These are phyloP conservation scores for Zychaea mexicana DNA, from an alignment of 371 early-diverging fungal species.

Conservation along the genomic window DNA sequence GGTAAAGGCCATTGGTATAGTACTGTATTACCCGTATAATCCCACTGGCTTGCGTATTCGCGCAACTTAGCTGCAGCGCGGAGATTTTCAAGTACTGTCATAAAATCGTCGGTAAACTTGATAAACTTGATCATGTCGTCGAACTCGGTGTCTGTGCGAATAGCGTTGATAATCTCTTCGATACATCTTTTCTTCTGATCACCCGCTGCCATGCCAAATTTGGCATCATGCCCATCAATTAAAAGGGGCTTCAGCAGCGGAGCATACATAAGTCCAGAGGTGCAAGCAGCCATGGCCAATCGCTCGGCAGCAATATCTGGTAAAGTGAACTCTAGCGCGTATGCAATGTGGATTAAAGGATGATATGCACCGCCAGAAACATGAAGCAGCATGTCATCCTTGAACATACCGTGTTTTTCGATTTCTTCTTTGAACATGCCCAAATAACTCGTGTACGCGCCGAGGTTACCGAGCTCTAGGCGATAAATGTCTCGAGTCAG, in stretches of 20 bases:
- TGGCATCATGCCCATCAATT: not conserved
- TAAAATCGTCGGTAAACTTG: slow-evolving; percentile 10
- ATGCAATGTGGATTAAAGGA: slow-evolving; percentile 68
- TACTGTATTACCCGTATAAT: not conserved
- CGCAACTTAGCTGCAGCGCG: slow-evolving; percentile 25
- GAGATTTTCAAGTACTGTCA: slow-evolving; percentile 25
- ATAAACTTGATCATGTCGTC: slow-evolving; percentile 25
- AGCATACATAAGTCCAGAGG: slow-evolving; percentile 17
- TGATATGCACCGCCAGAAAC: slow-evolving; percentile 54
- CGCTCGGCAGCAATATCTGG: slow-evolving; percentile 60
- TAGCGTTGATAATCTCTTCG: not conserved
- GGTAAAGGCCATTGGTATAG: no score
- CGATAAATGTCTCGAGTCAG: slow-evolving; percentile 45
- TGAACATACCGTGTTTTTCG: slow-evolving; percentile 40
- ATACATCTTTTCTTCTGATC: not conserved
- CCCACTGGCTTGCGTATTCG: slow-evolving; percentile 34
- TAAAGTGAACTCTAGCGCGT: slow-evolving; percentile 66
- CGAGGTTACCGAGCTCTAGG: slow-evolving; percentile 39
- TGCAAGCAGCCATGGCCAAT: slow-evolving; percentile 53
- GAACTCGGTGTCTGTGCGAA: slow-evolving; percentile 34
- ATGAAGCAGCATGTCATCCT: slow-evolving; percentile 39
- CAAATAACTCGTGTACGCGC: slow-evolving; percentile 48
- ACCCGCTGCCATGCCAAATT: no score
- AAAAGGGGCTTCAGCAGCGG: slow-evolving; percentile 15
- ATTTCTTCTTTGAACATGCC: slow-evolving; percentile 52